Percentiles rank a stretch among this genome's conserved stretches.
Conservation (phyloP, 495 filamentous ascomycete genomes). For the Lophiostoma macrostomum region DNA sequence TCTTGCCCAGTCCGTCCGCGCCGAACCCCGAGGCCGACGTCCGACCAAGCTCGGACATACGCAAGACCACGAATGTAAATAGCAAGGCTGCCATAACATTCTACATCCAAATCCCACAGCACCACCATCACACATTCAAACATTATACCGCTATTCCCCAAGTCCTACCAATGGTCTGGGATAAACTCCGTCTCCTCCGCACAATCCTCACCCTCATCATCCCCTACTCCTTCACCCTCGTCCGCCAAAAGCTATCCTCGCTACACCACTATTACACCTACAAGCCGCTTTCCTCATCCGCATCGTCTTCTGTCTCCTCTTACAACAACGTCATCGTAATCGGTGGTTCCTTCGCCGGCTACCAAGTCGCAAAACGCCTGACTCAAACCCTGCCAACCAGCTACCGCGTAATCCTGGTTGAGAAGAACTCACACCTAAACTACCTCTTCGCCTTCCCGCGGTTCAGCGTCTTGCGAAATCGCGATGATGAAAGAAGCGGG, state of each 20-base stretch:
- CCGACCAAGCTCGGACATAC: too few species aligned
- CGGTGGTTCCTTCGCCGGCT: conserved; percentile 56
- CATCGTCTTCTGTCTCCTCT: too few species aligned
- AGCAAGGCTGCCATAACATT: too few species aligned
- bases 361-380: conserved; percentile 47
- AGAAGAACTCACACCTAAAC: conserved; percentile 59
- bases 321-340: conserved; percentile 53
- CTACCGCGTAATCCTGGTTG: conserved; percentile 54
- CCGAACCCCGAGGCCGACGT: too few species aligned
- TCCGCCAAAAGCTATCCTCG: conserved; percentile 10
- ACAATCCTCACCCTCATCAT: conserved; percentile 8
- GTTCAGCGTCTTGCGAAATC: conserved; percentile 48
- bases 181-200: not conserved
- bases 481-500: too few species aligned
- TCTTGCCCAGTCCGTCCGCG: too few species aligned
- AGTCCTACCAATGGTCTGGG: not conserved
- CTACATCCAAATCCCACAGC: too few species aligned
- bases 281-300: not conserved
- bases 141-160: not conserved
- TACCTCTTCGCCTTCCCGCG: conserved; percentile 55
- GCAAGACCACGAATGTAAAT: too few species aligned
- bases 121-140: not conserved
- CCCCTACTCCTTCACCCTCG: conserved; percentile 2
- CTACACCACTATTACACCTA: conserved; percentile 15
- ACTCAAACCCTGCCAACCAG: conserved; percentile 47